Base-by-base conservation (phyloP, 2,329 filamentous ascomycete species). In the Cyphellophora attinorum region DNA sequence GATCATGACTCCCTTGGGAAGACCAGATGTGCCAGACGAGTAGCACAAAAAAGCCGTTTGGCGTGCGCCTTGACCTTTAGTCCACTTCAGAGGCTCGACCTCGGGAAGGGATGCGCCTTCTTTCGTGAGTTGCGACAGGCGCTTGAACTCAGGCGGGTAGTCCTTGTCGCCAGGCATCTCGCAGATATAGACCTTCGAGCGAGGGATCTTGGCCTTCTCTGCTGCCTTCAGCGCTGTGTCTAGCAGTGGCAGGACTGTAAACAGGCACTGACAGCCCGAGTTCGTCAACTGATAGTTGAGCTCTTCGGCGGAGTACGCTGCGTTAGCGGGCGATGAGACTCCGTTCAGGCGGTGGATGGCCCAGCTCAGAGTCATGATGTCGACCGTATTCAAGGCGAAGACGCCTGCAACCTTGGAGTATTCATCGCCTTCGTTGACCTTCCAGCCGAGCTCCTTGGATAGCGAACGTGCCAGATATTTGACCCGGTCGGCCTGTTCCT, bases 1-100 rank as follows among this genome's bases (percentile, higher is more conserved):
- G 39, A 89, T 82, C 77, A 84, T 85, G 34, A 88, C 83, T 29
- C 81, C 83, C 79, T 86, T 85, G 11, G 83, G 83, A 23, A 88
- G 60, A 3, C 83, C 83, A 8, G 81, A 86, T 1, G 83, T 89
- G 13, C 83, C 83, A 53, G 78, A 84, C 0, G 80, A 85, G 55
- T 85, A 88, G 60, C 81, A 86, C 29, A 93, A 65, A 52, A 82
- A 89, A 0, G 84, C 80, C 5, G 76, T 76, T 48, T 80, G 77
- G 35, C 74, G 72, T 21, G 71, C 51, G 15, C 53, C 61, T 35
- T 65, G 60, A 5, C 61, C 61, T 6, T 57, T 52, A 11, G 45
- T 42, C 61, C 62, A 66, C 34, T 53, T 55, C 37, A 62, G 36
- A 11, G 50, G 54, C 34, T 65, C 61, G 6, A 65, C 18, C 11